These are phyloP conservation scores for Penicillium sp. DNA, from an alignment of 2,329 filamentous ascomycete species.

Conservation along the genomic window DNA sequence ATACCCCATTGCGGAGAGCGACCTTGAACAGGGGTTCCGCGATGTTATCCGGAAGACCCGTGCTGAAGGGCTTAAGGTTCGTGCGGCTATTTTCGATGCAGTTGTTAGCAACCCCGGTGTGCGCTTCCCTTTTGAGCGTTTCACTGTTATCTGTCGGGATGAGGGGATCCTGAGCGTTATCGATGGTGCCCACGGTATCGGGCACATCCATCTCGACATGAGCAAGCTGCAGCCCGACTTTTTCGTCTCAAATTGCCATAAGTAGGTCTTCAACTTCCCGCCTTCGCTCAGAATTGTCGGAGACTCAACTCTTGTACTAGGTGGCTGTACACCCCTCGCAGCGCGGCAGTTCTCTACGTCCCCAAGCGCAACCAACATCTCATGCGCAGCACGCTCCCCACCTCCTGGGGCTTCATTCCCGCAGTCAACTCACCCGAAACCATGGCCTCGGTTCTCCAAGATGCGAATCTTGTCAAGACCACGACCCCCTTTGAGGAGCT, in stretches of 20 bases:
- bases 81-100: constrained; percentile 75
- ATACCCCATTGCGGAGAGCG: constrained; percentile 71
- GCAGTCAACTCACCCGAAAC: constrained; percentile 37
- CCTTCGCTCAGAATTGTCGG: not conserved
- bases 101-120: constrained; percentile 79
- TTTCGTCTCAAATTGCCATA: constrained; percentile 83
- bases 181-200: constrained; percentile 83
- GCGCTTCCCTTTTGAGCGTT: constrained; percentile 72
- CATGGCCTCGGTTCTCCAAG: constrained; percentile 50
- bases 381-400: constrained; percentile 74
- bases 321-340: constrained; percentile 82
- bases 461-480: constrained; percentile 8
- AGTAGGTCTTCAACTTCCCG: constrained; percentile 43
- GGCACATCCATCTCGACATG: constrained; percentile 74
- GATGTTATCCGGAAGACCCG: constrained; percentile 57
- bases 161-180: constrained; percentile 71
- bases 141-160: constrained; percentile 66
- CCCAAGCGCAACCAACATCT: constrained; percentile 73
- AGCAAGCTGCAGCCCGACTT: constrained; percentile 73
- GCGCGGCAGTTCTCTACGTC: constrained; percentile 79
- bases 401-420: constrained; percentile 74
- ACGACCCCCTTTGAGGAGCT: constrained; percentile 66
- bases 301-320: constrained; percentile 33
- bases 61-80: constrained; percentile 62
- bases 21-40: constrained; percentile 64